Conservation (phyloP, 2,329 filamentous ascomycete species). For the Talaromyces atroroseus region DNA sequence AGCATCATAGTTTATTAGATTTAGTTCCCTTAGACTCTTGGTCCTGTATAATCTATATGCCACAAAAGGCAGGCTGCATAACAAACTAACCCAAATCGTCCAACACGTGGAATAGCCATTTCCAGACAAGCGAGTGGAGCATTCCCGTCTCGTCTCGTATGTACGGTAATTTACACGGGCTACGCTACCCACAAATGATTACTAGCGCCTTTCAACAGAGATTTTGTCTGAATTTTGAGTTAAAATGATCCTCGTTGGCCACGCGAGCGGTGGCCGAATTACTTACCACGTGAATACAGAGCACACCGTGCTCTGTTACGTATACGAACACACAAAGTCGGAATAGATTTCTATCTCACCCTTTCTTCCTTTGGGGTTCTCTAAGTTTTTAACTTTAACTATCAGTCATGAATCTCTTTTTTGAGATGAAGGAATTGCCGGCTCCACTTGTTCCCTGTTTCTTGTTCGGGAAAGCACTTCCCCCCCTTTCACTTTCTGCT, state of each 20-base stretch:
- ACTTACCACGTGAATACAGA: too few species aligned
- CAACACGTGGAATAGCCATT: too few species aligned
- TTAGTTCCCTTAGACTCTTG: too few species aligned
- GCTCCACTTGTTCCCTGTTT: neutral
- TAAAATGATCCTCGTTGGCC: constrained; percentile 7
- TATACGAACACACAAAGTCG: too few species aligned
- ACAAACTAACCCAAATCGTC: too few species aligned
- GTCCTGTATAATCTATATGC: too few species aligned
- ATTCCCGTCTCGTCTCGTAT: neutral
- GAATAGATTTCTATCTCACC: neutral
- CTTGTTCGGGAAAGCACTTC: neutral
- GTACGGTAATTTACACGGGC: neutral
- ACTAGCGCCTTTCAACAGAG: neutral
- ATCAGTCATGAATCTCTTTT: too few species aligned
- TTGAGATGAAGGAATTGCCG: too few species aligned
- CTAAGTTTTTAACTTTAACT: neutral
- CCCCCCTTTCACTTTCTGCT: neutral
- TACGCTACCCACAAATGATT: neutral
- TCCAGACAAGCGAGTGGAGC: too few species aligned
- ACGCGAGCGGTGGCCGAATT: neutral
- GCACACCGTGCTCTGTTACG: too few species aligned
- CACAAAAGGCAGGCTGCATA: too few species aligned
- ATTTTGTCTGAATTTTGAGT: constrained; percentile 3
- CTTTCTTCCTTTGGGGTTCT: neutral
- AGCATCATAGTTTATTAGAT: too few species aligned